These are phyloP conservation scores for Hymenoscyphus infarciens DNA, from an alignment of 2,329 filamentous ascomycete genomes.

Conservation along the genomic window DNA sequence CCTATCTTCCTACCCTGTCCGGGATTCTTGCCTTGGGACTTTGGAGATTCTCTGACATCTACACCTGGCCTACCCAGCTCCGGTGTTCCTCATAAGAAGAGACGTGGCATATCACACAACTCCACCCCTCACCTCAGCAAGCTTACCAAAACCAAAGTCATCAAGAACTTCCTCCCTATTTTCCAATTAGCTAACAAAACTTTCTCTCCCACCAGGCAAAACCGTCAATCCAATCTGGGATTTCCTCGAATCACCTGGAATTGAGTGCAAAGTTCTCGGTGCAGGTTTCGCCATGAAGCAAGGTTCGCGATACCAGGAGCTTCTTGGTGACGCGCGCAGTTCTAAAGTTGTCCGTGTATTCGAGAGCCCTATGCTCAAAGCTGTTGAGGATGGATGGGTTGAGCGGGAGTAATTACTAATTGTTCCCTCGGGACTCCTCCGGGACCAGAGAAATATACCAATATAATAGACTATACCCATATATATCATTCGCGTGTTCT, in stretches of 20 bases:
- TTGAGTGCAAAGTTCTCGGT: slow-evolving; percentile 22
- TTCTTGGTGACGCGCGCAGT: slow-evolving; percentile 20
- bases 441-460: not conserved
- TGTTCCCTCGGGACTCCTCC: too few species aligned
- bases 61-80: too few species aligned
- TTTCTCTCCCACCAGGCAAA: slow-evolving; percentile 13
- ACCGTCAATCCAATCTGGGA: slow-evolving; percentile 31
- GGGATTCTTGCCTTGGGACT: too few species aligned
- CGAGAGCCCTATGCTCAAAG: slow-evolving; percentile 28
- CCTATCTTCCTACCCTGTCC: too few species aligned
- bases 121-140: not conserved
- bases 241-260: slow-evolving; percentile 23
- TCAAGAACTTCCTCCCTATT: too few species aligned
- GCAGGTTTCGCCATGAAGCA: slow-evolving; percentile 32
- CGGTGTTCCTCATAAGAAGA: too few species aligned
- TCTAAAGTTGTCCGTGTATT: slow-evolving; percentile 25
- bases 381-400: slow-evolving; percentile 35
- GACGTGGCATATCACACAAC: too few species aligned
- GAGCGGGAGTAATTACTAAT: not conserved
- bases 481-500: too few species aligned
- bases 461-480: not conserved
- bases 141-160: too few species aligned
- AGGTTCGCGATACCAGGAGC: slow-evolving; percentile 24
- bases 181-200: too few species aligned
- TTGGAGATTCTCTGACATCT: too few species aligned